These are phyloP conservation scores for Zoysia matrella DNA, from an alignment of 202 grass and related monocot genomes.

Conservation along the genomic window DNA sequence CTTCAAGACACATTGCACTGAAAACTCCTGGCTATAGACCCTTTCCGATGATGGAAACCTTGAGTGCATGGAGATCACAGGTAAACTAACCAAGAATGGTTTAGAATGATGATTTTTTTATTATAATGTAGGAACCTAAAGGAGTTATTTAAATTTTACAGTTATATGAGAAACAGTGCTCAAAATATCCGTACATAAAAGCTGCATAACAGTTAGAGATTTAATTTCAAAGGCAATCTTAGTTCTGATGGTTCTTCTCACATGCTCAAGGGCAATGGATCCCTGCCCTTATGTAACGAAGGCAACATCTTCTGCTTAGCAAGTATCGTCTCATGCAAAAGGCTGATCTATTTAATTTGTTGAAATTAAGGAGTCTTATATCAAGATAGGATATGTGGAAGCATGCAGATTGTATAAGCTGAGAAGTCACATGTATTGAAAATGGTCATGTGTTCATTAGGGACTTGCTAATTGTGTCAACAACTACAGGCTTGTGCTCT, in stretches of 20 bases:
- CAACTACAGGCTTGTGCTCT: too few relatives aligned
- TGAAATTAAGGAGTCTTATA: too few relatives aligned
- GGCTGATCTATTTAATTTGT: too few relatives aligned
- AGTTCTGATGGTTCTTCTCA: background rate
- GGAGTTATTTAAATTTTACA: conserved; percentile 15
- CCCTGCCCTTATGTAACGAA: too few relatives aligned
- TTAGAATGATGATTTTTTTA: background rate
- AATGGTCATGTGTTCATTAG: too few relatives aligned
- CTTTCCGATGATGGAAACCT: background rate
- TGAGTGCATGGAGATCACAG: background rate
- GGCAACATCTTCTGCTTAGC: too few relatives aligned
- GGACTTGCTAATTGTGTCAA: too few relatives aligned
- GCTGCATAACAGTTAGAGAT: background rate
- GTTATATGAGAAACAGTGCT: background rate
- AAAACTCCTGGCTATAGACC: background rate
- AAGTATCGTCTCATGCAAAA: too few relatives aligned
- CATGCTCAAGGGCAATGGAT: too few relatives aligned
- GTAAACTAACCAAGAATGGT: conserved; percentile 13
- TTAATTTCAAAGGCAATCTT: background rate
- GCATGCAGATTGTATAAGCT: too few relatives aligned
- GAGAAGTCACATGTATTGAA: too few relatives aligned
- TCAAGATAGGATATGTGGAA: too few relatives aligned
- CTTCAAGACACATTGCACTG: background rate
- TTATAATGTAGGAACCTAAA: conserved; percentile 13
- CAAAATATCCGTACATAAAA: conserved; percentile 5